Evolutionary conservation across 176 grass and related monocot genomes (phyloP).

Genomic region (Panicum miliaceum): DNA sequence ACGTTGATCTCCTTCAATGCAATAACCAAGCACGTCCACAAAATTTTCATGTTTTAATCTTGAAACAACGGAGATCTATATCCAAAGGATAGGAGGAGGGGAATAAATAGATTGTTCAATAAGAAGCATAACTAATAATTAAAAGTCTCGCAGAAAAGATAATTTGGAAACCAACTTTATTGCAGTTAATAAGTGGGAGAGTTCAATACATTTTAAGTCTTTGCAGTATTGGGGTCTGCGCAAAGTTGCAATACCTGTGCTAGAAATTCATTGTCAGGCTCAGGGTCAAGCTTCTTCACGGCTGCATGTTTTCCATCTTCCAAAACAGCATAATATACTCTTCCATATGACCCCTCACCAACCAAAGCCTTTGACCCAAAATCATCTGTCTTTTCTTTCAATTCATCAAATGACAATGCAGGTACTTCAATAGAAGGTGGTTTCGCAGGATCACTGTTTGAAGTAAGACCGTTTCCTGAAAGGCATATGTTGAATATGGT

Average conservation of each 20-base stretch:
- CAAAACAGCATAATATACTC: slow-evolving; percentile 76
- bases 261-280: slow-evolving; percentile 68
- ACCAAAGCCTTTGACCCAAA: slow-evolving; percentile 78
- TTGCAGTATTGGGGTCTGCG: background rate
- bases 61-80: slow-evolving; percentile 62
- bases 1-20: slow-evolving; percentile 62
- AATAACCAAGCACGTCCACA: slow-evolving; percentile 69
- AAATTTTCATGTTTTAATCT: slow-evolving; percentile 77
- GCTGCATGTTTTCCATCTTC: slow-evolving; percentile 58
- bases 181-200: slow-evolving; percentile 15
- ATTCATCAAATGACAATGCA: slow-evolving; percentile 60
- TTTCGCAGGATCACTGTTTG: slow-evolving; percentile 45
- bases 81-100: slow-evolving; percentile 9
- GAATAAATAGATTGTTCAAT: slow-evolving; percentile 8
- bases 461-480: slow-evolving; percentile 43
- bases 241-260: slow-evolving; percentile 51
- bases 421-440: slow-evolving; percentile 64
- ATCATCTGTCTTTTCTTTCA: slow-evolving; percentile 82
- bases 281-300: slow-evolving; percentile 77
- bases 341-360: slow-evolving; percentile 89
- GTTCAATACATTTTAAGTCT: background rate
- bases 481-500: slow-evolving; percentile 33
- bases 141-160: background rate
- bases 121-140: background rate
- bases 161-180: background rate